Percentiles rank a stretch among this genome's conserved stretches.
These are phyloP conservation scores for Exutisphaerella laricina DNA, from an alignment of 2,329 filamentous ascomycete species.

Conservation along the genomic window DNA sequence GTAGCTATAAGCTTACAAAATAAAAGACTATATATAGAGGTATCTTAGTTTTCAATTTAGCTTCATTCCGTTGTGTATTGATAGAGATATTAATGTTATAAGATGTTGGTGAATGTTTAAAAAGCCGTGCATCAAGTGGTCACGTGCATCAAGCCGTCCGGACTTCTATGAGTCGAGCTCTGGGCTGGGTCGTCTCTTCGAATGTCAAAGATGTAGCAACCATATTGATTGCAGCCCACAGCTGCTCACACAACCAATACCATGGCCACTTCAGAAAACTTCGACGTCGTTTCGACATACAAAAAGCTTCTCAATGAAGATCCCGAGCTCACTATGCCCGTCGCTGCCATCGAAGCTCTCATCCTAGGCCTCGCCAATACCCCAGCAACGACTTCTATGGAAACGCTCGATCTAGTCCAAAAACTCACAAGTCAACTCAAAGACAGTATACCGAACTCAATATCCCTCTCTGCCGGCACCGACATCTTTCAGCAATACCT, in stretches of 20 bases:
- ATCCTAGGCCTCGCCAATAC: constrained; percentile 78
- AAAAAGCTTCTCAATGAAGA: constrained; percentile 60
- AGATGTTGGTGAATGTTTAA: too few species aligned
- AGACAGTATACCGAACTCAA: constrained; percentile 73
- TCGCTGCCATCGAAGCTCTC: constrained; percentile 87
- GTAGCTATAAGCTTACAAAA: too few species aligned
- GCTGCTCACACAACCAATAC: not conserved
- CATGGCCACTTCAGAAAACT: constrained; percentile 7
- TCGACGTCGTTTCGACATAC: constrained; percentile 60
- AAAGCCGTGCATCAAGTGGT: too few species aligned
- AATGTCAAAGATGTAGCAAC: not conserved
- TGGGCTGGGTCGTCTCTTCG: too few species aligned
- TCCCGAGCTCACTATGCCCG: constrained; percentile 85
- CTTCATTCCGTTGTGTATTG: too few species aligned
- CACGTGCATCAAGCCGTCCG: too few species aligned
- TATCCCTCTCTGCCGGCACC: constrained; percentile 87
- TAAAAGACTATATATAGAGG: too few species aligned
- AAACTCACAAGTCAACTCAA: constrained; percentile 73
- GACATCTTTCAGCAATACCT: constrained; percentile 95
- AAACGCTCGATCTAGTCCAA: constrained; percentile 82
- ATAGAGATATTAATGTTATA: too few species aligned
- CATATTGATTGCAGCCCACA: not conserved
- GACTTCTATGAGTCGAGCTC: too few species aligned
- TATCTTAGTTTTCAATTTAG: too few species aligned
- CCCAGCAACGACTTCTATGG: constrained; percentile 68